Percentiles rank a stretch among this genome's conserved stretches.
phyloP scores from a whole-genome alignment of 108 stramenopile species.

The Cyclotella cryptica region DNA sequence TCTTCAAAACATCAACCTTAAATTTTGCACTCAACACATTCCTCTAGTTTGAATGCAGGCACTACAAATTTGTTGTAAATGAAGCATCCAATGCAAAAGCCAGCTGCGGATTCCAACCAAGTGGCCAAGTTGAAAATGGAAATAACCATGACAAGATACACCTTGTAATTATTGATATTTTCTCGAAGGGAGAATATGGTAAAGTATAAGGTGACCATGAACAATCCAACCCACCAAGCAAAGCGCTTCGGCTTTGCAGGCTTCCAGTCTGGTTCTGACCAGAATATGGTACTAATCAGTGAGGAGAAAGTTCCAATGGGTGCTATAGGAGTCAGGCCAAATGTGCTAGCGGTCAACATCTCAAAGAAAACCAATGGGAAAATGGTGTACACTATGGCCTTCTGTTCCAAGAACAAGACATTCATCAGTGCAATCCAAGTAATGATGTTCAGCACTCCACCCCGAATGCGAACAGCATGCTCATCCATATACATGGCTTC shows the following conservation, averaged over 20 bases:
- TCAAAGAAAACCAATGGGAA: constrained; percentile 57
- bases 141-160: constrained; percentile 6
- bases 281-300: constrained; percentile 41
- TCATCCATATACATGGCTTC: constrained; percentile 69
- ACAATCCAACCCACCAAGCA: constrained; percentile 63
- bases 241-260: constrained; percentile 66
- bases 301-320: constrained; percentile 55
- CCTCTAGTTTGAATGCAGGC: constrained; percentile 41
- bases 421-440: constrained; percentile 68
- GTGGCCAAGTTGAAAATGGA: constrained; percentile 56
- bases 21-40: constrained; percentile 66
- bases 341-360: constrained; percentile 39
- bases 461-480: constrained; percentile 62
- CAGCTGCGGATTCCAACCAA: constrained; percentile 57
- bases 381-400: constrained; percentile 31
- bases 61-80: constrained; percentile 58
- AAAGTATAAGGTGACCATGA: constrained; percentile 41
- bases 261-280: constrained; percentile 56
- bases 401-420: constrained; percentile 51
- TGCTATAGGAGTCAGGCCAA: constrained; percentile 64
- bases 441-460: constrained; percentile 60
- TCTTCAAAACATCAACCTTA: too few relatives aligned
- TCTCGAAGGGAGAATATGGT: constrained; percentile 35
- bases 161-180: constrained; percentile 16
- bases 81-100: constrained; percentile 70